Evolutionary conservation across 2,329 filamentous ascomycete genomes (phyloP), one percentile per base, ranked within the genome.

Genomic region (Paraphaeosphaeria minitans): DNA sequence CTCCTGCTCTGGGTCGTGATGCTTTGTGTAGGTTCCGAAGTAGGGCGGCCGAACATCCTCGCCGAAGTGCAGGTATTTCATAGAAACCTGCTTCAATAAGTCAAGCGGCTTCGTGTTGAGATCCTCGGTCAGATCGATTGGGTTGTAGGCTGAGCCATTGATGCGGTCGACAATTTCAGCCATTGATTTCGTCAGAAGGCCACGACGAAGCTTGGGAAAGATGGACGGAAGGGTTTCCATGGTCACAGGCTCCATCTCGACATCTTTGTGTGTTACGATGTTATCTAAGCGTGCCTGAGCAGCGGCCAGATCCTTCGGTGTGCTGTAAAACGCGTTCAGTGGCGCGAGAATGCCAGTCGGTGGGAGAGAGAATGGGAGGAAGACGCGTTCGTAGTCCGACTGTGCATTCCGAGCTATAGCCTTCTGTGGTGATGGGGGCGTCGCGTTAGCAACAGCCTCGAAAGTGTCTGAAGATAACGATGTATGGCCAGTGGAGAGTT

Each of bases 351-450:
- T 85, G 1, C 92, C 90, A 68, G 92, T 84, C 2, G 87, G 83
- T 58, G 92, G 89, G 47, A 95, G 71, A 62, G 90, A 93, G 75
- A 97, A 98, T 0, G 91, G 88, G 33, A 92, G 84, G 69, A 98
- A 98, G 37, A 83, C 80, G 65, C 86, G 87, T 19, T 90, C 65
- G 59, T 80, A 79, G 60, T 82, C 80, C 6, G 75, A 76, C 24
- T 76, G 66, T 10, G 66, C 66, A 55, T 74, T 77, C 50, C 70
- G 69, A 16, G 61, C 63, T 21, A 70, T 63, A 2, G 55, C 53
- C 52, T 73, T 77, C 74, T 75, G 72, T 59, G 69, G 73, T 27
- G 72, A 77, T 61, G 63, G 74, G 68, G 68, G 63, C 4, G 55
- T 46, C 10, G 62, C 57, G 63, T 75, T 68, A 71, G 71, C 65